phyloP scores from a whole-genome alignment of 768 basidiomycete species.

The Hortiboletus campestris region DNA sequence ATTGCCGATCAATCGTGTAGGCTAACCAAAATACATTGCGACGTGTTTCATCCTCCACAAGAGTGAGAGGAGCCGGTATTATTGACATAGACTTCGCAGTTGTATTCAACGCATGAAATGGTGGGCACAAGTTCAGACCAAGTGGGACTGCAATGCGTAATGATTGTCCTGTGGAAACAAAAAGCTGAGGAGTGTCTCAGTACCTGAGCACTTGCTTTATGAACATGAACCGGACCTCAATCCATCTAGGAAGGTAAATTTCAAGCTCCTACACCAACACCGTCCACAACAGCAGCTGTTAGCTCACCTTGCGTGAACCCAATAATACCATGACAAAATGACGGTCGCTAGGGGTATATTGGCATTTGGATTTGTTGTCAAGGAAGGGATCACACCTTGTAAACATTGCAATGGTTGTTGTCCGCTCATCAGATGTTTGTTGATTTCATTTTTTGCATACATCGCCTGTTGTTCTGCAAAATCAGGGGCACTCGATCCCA shows the following conservation, averaged over 20 bases:
- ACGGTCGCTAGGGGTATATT: constrained; percentile 46
- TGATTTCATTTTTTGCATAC: constrained; percentile 49
- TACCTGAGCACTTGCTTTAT: background rate
- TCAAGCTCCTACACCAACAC: background rate
- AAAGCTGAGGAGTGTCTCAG: constrained; percentile 45
- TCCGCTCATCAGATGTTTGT: constrained; percentile 47
- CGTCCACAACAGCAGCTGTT: background rate
- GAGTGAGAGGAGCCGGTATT: constrained; percentile 54
- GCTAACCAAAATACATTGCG: constrained; percentile 75
- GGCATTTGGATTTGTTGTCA: background rate
- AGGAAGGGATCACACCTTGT: constrained; percentile 47
- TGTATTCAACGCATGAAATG: constrained; percentile 65
- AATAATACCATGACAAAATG: constrained; percentile 70
- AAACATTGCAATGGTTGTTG: constrained; percentile 56
- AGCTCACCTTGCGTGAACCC: constrained; percentile 66
- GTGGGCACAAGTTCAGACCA: constrained; percentile 65
- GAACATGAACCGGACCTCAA: constrained; percentile 48
- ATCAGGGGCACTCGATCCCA: constrained; percentile 18
- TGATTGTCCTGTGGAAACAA: constrained; percentile 53
- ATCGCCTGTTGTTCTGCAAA: constrained; percentile 67
- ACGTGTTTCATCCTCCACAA: constrained; percentile 68
- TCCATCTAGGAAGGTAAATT: constrained; percentile 50
- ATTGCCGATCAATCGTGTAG: constrained; percentile 65
- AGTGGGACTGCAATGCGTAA: constrained; percentile 62
- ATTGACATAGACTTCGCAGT: constrained; percentile 56